Conservation (phyloP, 495 filamentous ascomycete species). For the Astrothelium macrocarpum region DNA sequence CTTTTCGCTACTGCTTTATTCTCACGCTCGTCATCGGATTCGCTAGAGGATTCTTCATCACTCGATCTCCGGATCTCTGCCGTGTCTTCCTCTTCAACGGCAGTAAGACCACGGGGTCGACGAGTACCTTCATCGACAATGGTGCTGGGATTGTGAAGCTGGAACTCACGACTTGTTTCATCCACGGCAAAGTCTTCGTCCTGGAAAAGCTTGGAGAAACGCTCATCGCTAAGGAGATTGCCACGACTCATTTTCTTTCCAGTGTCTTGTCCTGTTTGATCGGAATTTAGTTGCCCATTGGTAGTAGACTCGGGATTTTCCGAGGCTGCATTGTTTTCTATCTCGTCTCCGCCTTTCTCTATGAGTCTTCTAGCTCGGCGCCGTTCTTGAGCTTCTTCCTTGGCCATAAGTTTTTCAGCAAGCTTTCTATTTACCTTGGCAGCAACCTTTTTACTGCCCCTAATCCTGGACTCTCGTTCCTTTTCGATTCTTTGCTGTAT, state of each 20-base stretch:
- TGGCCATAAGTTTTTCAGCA: slow-evolving; percentile 70
- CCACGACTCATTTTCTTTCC: slow-evolving; percentile 4
- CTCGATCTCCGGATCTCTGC: slow-evolving; percentile 29
- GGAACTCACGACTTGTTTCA: slow-evolving; percentile 79
- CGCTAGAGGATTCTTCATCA: slow-evolving; percentile 15
- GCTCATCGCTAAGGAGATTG: slow-evolving; percentile 61
- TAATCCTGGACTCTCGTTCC: slow-evolving; percentile 81
- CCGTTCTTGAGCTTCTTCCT: slow-evolving; percentile 70
- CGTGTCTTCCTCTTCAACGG: slow-evolving; percentile 56
- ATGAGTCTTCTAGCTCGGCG: slow-evolving; percentile 50
- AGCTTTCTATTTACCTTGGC: slow-evolving; percentile 80
- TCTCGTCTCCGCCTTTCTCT: slow-evolving; percentile 46
- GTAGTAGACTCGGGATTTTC: slow-evolving; percentile 26
- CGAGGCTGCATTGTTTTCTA: slow-evolving; percentile 11
- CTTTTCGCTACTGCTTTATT: slow-evolving; percentile 33
- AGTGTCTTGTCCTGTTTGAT: neutral
- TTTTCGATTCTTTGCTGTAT: slow-evolving; percentile 90
- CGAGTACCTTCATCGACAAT: slow-evolving; percentile 23
- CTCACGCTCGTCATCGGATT: slow-evolving; percentile 34
- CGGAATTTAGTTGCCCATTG: slow-evolving; percentile 15
- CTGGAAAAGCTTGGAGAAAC: slow-evolving; percentile 84
- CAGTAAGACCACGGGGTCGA: slow-evolving; percentile 51
- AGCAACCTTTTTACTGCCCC: slow-evolving; percentile 84
- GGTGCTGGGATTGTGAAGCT: slow-evolving; percentile 76
- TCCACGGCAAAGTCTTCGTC: slow-evolving; percentile 89